Evolutionary conservation across 2,329 filamentous ascomycete species (phyloP).

Genomic region (Huntiella savannae): DNA sequence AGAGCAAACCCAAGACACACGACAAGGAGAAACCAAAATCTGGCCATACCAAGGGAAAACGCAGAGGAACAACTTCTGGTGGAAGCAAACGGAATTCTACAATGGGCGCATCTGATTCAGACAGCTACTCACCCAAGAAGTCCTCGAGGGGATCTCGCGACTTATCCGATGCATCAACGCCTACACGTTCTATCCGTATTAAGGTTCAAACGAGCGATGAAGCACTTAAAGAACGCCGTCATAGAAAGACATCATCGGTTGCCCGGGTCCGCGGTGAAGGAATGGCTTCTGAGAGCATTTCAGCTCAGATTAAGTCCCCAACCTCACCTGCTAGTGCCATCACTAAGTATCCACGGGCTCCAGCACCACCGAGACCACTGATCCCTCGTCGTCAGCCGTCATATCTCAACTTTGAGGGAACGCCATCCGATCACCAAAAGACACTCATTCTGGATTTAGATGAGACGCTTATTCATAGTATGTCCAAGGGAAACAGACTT

Average conservation of each 20-base stretch:
- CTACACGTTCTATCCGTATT: slow-evolving; percentile 61
- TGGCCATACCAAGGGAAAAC: slow-evolving; percentile 3
- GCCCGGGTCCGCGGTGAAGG: slow-evolving; percentile 9
- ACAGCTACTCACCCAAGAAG: slow-evolving; percentile 1
- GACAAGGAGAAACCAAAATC: slow-evolving; percentile 2
- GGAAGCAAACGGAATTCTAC: slow-evolving; percentile 15
- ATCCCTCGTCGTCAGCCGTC: slow-evolving; percentile 80
- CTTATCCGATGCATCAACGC: background rate
- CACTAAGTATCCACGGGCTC: slow-evolving; percentile 79
- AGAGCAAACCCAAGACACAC: background rate
- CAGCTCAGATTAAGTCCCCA: slow-evolving; percentile 80
- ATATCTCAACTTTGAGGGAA: slow-evolving; percentile 48
- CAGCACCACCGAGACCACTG: slow-evolving; percentile 72
- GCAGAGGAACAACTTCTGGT: slow-evolving; percentile 1
- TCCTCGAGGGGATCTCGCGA: slow-evolving; percentile 5
- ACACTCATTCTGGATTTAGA: slow-evolving; percentile 90
- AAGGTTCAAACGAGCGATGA: slow-evolving; percentile 66
- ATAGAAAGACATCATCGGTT: slow-evolving; percentile 30
- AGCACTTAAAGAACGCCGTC: slow-evolving; percentile 53
- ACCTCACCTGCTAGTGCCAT: slow-evolving; percentile 62
- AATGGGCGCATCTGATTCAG: slow-evolving; percentile 8
- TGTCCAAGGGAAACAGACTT: slow-evolving; percentile 91
- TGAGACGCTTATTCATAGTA: slow-evolving; percentile 93
- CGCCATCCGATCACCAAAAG: slow-evolving; percentile 49
- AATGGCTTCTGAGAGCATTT: slow-evolving; percentile 28